Evolutionary conservation across 108 stramenopile genomes (phyloP).

Genomic region (Schizochytrium sp.): DNA sequence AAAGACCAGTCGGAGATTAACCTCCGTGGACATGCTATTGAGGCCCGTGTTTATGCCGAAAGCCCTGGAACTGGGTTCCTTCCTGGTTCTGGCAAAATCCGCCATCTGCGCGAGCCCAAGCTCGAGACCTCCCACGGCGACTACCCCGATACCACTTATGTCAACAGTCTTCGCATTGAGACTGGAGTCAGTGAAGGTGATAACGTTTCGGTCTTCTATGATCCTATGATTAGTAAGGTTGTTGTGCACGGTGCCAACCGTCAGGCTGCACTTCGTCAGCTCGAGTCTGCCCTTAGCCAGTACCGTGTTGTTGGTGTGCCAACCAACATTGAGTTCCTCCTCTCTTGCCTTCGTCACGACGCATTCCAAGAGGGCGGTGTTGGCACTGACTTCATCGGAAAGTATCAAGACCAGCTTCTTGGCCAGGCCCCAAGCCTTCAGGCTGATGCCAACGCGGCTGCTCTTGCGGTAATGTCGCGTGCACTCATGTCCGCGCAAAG

Average conservation of each 20-base stretch:
- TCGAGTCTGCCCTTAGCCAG: constrained; percentile 75
- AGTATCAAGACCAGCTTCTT: constrained; percentile 71
- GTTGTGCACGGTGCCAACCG: constrained; percentile 71
- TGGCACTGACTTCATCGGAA: constrained; percentile 85
- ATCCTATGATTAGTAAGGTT: constrained; percentile 80
- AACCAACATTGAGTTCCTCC: constrained; percentile 87
- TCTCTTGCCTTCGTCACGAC: constrained; percentile 79
- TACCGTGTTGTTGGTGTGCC: constrained; percentile 88
- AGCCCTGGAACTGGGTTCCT: constrained; percentile 72
- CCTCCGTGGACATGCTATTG: constrained; percentile 73
- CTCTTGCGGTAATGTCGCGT: constrained; percentile 28
- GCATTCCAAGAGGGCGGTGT: constrained; percentile 82
- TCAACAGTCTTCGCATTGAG: constrained; percentile 69
- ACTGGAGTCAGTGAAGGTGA: constrained; percentile 75
- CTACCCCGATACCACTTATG: neutral
- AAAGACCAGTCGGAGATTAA: constrained; percentile 48
- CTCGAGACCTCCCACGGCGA: neutral
- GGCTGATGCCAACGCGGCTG: constrained; percentile 42
- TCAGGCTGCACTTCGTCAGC: constrained; percentile 74
- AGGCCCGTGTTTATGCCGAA: constrained; percentile 81
- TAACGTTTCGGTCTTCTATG: constrained; percentile 75
- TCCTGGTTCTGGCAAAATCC: constrained; percentile 76
- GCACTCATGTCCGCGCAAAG: neutral
- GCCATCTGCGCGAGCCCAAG: constrained; percentile 66
- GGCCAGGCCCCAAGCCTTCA: constrained; percentile 42